A percentile compares a stretch with the other conserved stretches of the same genome.
phyloP scores from a whole-genome alignment of 257 asterid genomes.

The Solanum piurae region DNA sequence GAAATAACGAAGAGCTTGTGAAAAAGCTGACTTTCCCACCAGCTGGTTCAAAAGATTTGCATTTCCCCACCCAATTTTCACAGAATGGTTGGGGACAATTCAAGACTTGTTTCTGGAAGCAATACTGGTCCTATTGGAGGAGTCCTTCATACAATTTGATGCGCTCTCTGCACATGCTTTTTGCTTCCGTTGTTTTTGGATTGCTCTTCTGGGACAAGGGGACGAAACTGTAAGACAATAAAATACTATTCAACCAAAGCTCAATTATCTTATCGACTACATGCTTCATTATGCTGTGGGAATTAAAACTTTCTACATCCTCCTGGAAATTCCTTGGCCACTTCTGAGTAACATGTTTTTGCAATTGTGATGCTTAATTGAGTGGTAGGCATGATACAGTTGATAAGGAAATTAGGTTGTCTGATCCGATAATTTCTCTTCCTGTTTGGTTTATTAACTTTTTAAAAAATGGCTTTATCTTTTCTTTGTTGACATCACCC shows the following conservation, averaged over 20 bases:
- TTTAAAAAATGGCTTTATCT: background rate
- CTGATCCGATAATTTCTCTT: background rate
- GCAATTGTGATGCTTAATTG: background rate
- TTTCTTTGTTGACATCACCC: background rate
- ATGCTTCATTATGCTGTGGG: background rate
- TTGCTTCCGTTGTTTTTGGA: conserved; percentile 29
- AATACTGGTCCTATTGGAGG: conserved; percentile 58
- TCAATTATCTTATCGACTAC: background rate
- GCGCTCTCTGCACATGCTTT: conserved; percentile 26
- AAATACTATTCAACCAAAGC: background rate
- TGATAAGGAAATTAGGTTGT: background rate
- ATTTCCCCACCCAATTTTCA: conserved; percentile 31
- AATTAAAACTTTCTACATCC: background rate
- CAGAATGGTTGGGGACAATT: conserved; percentile 47
- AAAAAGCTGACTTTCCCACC: conserved; percentile 24
- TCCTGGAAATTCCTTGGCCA: background rate
- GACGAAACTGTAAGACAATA: conserved; percentile 27
- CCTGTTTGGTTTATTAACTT: background rate
- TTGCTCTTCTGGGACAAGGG: conserved; percentile 40
- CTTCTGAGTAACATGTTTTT: background rate
- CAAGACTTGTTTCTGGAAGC: conserved; percentile 57
- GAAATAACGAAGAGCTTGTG: conserved; percentile 33
- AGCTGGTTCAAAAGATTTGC: conserved; percentile 28
- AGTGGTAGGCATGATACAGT: background rate
- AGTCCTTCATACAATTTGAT: conserved; percentile 53